Evolutionary conservation across 306 rosid genomes (phyloP).

Genomic region (Pterocarpus santalinus): DNA sequence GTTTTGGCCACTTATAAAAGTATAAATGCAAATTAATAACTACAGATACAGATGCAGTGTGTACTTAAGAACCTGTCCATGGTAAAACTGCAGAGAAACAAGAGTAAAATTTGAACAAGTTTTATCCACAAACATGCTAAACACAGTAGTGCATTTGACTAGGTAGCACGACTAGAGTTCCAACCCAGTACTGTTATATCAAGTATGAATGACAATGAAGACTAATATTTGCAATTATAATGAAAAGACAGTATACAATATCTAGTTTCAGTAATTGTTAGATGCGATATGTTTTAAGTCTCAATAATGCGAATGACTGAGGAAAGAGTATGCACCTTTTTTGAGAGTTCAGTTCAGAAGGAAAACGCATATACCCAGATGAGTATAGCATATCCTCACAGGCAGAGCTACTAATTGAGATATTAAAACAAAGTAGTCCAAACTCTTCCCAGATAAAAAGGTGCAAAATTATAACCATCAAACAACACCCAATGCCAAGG

Average conservation of each 20-base stretch:
- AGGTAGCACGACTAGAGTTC: too few relatives aligned
- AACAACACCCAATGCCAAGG: background rate
- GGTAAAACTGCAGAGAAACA: background rate
- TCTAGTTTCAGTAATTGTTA: background rate
- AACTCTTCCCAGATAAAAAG: background rate
- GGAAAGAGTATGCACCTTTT: background rate
- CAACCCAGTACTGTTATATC: too few relatives aligned
- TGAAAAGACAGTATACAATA: background rate
- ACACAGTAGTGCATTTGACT: too few relatives aligned
- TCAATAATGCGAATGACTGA: constrained; percentile 3
- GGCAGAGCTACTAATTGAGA: background rate
- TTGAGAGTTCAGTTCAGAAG: constrained; percentile 3
- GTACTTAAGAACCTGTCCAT: background rate
- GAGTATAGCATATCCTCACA: constrained; percentile 18
- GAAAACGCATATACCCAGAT: background rate
- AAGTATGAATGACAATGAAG: too few relatives aligned
- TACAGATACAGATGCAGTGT: constrained; percentile 11
- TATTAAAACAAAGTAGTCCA: background rate
- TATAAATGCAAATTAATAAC: constrained; percentile 17
- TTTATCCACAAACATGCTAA: too few relatives aligned
- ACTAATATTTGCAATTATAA: too few relatives aligned
- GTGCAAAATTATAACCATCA: constrained; percentile 4
- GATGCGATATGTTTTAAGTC: background rate
- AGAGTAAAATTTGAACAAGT: background rate
- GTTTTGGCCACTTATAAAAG: background rate